Evolutionary conservation across 805 yeast species (phyloP), one percentile per base, ranked within the genome.

Genomic region (Candida suzukii): DNA sequence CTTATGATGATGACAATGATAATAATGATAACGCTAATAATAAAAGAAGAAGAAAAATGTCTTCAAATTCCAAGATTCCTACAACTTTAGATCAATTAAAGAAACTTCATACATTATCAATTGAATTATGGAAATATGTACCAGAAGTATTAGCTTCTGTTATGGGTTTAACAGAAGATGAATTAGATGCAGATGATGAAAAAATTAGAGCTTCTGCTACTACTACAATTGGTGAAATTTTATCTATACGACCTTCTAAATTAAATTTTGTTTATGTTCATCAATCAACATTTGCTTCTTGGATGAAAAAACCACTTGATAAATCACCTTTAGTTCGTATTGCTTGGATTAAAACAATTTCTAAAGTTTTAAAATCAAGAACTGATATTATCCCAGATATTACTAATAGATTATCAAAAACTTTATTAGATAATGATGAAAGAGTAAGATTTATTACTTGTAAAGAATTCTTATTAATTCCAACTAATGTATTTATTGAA

Each of bases 281-380:
- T 50, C 70, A 68, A 30, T 75, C 75, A 13, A 74, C 83, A 1
- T 88, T 82, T 76, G 56, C 63, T 14, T 72, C 69, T 24, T 88
- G 95, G 95, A 58, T 84, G 41, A 81, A 80, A 46, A 83, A 88
- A 48, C 73, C 83, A 5, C 66, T 82, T 11, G 97, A 88, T 56
- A 64, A 76, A 8, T 76, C 83, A 2, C 67, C 83, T 0, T 55
- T 54, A 2, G 90, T 88, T 2, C 67, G 96, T 40, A 59, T 70
- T 4, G 69, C 72, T 41, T 88, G 96, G 96, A 77, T 76, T 0
- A 76, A 76, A 38, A 73, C 77, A 28, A 59, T 79, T 0, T 69
- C 80, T 0, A 57, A 52, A 1, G 69, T 83, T 8, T 46, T 87
- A 2, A 51, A 56, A 5, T 46, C 57, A 4, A 67, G 79, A 46